Evolutionary conservation across 1,284 basidiomycete genomes (phyloP).

Genomic region (Sanghuangporus weigelae): DNA sequence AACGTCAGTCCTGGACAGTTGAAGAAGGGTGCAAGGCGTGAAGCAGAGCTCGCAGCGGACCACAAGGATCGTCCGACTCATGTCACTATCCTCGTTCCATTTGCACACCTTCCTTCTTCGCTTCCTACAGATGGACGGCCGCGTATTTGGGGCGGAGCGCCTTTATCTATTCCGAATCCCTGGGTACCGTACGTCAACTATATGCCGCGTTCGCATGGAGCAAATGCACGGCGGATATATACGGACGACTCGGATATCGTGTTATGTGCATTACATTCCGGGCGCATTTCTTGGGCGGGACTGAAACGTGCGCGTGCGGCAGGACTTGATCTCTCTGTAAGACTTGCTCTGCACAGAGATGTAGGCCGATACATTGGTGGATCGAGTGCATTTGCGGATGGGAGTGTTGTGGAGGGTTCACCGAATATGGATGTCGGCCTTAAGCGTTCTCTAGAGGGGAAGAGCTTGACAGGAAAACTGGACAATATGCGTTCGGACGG

Average conservation of each 20-base stretch:
- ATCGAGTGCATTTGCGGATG: conserved; percentile 19
- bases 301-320: conserved; percentile 43
- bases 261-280: conserved; percentile 68
- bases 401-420: conserved; percentile 20
- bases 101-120: conserved; percentile 47
- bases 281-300: conserved; percentile 56
- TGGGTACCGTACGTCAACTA: background rate
- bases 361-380: conserved; percentile 41
- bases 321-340: conserved; percentile 50
- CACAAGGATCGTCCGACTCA: conserved; percentile 48
- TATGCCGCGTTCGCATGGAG: conserved; percentile 17
- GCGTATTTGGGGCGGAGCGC: conserved; percentile 64
- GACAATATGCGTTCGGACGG: conserved; percentile 44
- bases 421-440: conserved; percentile 21
- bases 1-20: conserved; percentile 18
- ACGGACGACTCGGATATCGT: conserved; percentile 74
- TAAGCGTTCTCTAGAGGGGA: conserved; percentile 23
- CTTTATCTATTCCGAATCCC: conserved; percentile 17
- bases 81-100: conserved; percentile 55
- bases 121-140: conserved; percentile 38
- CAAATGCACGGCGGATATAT: conserved; percentile 46
- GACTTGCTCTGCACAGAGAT: conserved; percentile 40
- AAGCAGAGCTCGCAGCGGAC: conserved; percentile 17
- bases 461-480: conserved; percentile 33
- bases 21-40: conserved; percentile 29